phyloP scores from a whole-genome alignment of 768 basidiomycete genomes.

The Xerocomus spinulosus region DNA sequence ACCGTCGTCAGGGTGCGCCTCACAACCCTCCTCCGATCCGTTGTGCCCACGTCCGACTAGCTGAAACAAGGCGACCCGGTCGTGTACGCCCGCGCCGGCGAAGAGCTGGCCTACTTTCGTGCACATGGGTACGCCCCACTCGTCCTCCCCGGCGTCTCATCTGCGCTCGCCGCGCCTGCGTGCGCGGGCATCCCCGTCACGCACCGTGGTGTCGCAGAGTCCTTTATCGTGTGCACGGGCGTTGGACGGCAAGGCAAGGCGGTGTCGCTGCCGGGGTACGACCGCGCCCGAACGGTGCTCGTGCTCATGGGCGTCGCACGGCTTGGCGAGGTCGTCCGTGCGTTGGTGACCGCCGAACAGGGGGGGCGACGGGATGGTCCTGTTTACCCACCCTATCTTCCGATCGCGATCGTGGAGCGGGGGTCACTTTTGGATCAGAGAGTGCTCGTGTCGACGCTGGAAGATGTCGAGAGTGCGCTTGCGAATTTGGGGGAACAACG shows the following conservation, averaged over 20 bases:
- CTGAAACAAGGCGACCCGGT: slow-evolving; percentile 98
- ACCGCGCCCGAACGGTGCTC: slow-evolving; percentile 72
- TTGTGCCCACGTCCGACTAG: slow-evolving; percentile 32
- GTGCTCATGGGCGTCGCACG: slow-evolving; percentile 96
- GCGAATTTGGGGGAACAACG: slow-evolving; percentile 78
- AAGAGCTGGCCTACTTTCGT: slow-evolving; percentile 92
- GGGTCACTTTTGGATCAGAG: slow-evolving; percentile 94
- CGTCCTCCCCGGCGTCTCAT: slow-evolving; percentile 86
- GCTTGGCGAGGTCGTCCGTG: slow-evolving; percentile 62
- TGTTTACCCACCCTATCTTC: slow-evolving; percentile 69
- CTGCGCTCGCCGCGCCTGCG: slow-evolving; percentile 84
- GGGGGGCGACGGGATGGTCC: slow-evolving; percentile 46
- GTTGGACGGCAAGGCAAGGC: slow-evolving; percentile 83
- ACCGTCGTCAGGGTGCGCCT: slow-evolving; percentile 78
- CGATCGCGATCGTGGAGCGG: slow-evolving; percentile 92
- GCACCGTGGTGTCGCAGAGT: slow-evolving; percentile 90
- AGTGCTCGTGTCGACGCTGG: slow-evolving; percentile 72
- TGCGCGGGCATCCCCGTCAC: slow-evolving; percentile 93
- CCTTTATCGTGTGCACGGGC: slow-evolving; percentile 87
- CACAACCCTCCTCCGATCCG: background rate
- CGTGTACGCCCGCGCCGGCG: slow-evolving; percentile 90
- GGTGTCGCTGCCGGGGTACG: slow-evolving; percentile 84
- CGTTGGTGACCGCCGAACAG: slow-evolving; percentile 37
- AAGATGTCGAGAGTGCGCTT: slow-evolving; percentile 63
- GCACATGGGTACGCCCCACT: slow-evolving; percentile 76